Evolutionary conservation across 2,329 filamentous ascomycete species (phyloP).

Genomic region (Cytospora schulzeri): DNA sequence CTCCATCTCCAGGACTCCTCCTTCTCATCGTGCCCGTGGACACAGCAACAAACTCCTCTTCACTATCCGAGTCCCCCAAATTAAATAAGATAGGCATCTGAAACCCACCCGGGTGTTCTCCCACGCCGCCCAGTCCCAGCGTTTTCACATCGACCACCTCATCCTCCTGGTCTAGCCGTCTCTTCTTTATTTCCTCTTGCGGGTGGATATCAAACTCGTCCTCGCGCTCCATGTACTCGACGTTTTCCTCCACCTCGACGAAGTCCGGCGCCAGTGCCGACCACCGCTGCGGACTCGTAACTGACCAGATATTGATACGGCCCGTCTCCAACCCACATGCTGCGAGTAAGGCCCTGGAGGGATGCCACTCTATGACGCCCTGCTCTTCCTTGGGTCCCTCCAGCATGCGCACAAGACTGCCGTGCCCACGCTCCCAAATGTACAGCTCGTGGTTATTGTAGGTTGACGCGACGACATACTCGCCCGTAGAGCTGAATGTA

Average conservation of each 20-base stretch:
- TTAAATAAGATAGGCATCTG: constrained; percentile 92
- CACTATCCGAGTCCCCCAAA: constrained; percentile 90
- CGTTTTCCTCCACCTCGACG: constrained; percentile 95
- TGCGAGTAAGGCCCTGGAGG: constrained; percentile 80
- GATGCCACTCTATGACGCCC: constrained; percentile 97
- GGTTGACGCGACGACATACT: constrained; percentile 94
- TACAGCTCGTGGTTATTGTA: constrained; percentile 99
- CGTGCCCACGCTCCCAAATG: constrained; percentile 93
- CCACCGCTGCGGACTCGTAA: constrained; percentile 94
- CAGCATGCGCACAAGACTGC: constrained; percentile 92
- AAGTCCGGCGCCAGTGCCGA: constrained; percentile 96
- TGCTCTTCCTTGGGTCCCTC: constrained; percentile 97
- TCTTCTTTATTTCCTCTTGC: constrained; percentile 89
- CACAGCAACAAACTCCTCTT: constrained; percentile 78
- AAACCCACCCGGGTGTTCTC: constrained; percentile 63
- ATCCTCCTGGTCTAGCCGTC: constrained; percentile 86
- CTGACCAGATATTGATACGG: constrained; percentile 93
- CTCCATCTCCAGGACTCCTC: constrained; percentile 75
- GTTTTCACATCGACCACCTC: constrained; percentile 91
- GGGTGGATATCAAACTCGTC: constrained; percentile 99
- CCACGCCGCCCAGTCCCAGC: constrained; percentile 64
- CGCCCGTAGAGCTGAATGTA: constrained; percentile 88
- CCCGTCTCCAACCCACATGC: constrained; percentile 93
- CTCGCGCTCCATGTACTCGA: constrained; percentile 92
- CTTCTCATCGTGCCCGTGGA: constrained; percentile 82